These are phyloP conservation scores for Nemania sp. DNA, from an alignment of 2,329 filamentous ascomycete species.

Conservation along the genomic window DNA sequence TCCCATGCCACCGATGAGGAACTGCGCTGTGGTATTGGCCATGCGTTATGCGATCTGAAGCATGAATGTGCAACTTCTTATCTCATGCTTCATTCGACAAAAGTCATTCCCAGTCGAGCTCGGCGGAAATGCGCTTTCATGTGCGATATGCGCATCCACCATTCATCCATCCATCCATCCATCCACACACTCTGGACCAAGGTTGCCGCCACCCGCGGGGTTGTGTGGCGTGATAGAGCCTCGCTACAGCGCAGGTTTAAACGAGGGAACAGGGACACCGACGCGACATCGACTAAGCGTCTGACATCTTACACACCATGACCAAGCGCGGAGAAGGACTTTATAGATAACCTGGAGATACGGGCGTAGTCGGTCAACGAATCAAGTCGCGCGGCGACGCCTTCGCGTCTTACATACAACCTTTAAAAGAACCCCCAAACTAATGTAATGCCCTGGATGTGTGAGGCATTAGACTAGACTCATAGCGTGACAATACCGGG, in stretches of 20 bases:
- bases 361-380: not conserved
- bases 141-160: not conserved
- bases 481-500: not conserved
- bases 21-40: not conserved
- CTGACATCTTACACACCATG: conserved; percentile 15
- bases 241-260: not conserved
- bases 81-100: not conserved
- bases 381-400: conserved; percentile 1
- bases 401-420: not conserved
- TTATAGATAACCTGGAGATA: not conserved
- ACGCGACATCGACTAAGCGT: not conserved
- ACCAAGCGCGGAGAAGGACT: not conserved
- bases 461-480: conserved; percentile 12
- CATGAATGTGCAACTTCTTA: too few species aligned
- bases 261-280: not conserved
- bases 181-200: too few species aligned
- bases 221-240: not conserved
- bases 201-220: not conserved
- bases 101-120: not conserved
- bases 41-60: not conserved
- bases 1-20: not conserved
- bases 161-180: not conserved
- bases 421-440: not conserved
- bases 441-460: conserved; percentile 5
- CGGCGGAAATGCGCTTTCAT: too few species aligned